Conservation (phyloP, 2,329 filamentous ascomycete genomes). For the Xylaria sp. region DNA sequence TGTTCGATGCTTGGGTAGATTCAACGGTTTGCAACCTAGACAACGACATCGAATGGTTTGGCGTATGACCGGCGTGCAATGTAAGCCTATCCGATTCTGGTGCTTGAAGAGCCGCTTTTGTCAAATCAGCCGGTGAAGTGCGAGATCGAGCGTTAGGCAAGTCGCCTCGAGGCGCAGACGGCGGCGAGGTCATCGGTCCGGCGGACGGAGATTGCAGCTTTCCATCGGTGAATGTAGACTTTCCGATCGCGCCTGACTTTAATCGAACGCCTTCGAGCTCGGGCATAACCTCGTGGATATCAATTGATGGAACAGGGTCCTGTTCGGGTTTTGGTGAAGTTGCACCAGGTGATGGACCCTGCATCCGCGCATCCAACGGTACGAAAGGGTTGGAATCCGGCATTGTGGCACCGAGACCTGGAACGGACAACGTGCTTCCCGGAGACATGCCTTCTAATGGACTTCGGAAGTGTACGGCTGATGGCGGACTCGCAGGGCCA, state of each 20-base stretch:
- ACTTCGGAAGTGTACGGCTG: conserved; percentile 22
- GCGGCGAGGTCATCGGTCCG: conserved; percentile 33
- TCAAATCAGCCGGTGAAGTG: conserved; percentile 44
- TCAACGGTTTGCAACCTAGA: conserved; percentile 52
- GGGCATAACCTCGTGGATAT: conserved; percentile 60
- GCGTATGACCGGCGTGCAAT: conserved; percentile 66
- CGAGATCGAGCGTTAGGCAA: conserved; percentile 30
- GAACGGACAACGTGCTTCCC: conserved; percentile 23
- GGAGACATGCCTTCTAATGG: conserved; percentile 27
- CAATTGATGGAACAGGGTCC: conserved; percentile 52
- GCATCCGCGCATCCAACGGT: conserved; percentile 50
- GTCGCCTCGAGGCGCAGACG: conserved; percentile 36
- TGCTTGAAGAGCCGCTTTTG: conserved; percentile 50
- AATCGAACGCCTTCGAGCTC: conserved; percentile 63
- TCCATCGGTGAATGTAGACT: conserved; percentile 52
- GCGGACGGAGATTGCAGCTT: conserved; percentile 29
- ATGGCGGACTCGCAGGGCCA: conserved; percentile 22
- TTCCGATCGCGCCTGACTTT: conserved; percentile 56
- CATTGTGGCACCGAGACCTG: conserved; percentile 33
- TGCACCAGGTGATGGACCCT: conserved; percentile 39
- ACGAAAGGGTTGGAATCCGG: conserved; percentile 43
- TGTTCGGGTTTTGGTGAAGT: conserved; percentile 29
- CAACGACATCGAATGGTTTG: conserved; percentile 57
- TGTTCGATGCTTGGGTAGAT: conserved; percentile 45
- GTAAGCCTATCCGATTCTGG: conserved; percentile 56